A percentile compares a stretch with the other conserved stretches of the same genome.
phyloP scores from a whole-genome alignment of 2,329 filamentous ascomycete species.

The Fusarium protoensiforme region DNA sequence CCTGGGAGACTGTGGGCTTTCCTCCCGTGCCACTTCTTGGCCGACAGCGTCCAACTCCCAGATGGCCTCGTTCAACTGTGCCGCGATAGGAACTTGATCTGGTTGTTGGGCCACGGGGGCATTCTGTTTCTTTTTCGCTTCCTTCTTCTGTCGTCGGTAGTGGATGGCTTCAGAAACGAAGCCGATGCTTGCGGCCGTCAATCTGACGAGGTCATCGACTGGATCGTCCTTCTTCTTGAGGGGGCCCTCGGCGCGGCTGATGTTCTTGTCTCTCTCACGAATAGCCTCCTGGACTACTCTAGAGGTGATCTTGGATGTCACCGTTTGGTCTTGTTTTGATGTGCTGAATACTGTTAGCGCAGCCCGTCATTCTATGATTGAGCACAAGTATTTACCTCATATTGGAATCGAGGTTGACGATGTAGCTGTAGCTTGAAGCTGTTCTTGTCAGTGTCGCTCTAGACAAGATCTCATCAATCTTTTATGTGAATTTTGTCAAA shows the following conservation, averaged over 20 bases:
- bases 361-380: not conserved
- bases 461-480: not conserved
- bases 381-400: not conserved
- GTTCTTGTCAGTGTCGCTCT: no score
- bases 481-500: not conserved
- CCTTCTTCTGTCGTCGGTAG: constrained; percentile 5
- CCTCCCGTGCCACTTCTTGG: not conserved
- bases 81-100: not conserved
- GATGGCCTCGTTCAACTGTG: not conserved
- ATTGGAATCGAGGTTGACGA: not conserved
- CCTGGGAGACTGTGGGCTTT: not conserved
- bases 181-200: constrained; percentile 4
- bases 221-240: not conserved
- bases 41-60: not conserved
- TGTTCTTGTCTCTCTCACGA: not conserved
- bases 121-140: not conserved
- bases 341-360: not conserved
- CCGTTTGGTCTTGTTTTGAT: not conserved
- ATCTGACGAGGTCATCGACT: constrained; percentile 1
- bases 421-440: not conserved
- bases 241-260: not conserved
- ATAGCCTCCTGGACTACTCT: not conserved
- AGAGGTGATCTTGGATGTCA: not conserved
- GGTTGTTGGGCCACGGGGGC: not conserved
- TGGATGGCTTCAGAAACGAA: constrained; percentile 9